Evolutionary conservation across 495 filamentous ascomycete species (phyloP).

Genomic region (Platismatia glauca): DNA sequence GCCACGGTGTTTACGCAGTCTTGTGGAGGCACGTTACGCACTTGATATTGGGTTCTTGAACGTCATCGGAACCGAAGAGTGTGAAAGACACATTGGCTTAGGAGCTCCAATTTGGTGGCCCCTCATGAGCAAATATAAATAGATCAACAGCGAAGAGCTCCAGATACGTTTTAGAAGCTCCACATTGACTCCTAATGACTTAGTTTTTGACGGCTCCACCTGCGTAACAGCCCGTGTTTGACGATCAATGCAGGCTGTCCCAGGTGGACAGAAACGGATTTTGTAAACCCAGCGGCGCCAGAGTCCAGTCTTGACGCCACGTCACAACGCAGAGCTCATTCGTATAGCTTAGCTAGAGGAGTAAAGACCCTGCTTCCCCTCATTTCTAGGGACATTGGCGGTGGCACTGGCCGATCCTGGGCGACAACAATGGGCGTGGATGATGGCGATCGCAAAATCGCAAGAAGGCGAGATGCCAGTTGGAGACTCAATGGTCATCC

Average conservation of each 20-base stretch:
- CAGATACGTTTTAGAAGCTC: constrained; percentile 11
- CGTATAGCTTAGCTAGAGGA: constrained; percentile 6
- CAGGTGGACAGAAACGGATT: constrained; percentile 27
- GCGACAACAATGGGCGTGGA: constrained; percentile 5
- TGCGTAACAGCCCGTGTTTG: constrained; percentile 23
- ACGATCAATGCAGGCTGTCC: constrained; percentile 31
- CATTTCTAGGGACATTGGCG: constrained; percentile 10
- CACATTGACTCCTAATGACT: constrained; percentile 8
- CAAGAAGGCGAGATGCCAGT: background rate
- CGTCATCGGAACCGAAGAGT: background rate
- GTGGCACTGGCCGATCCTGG: constrained; percentile 17
- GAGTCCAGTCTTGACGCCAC: constrained; percentile 8
- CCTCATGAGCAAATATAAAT: background rate
- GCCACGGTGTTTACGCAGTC: background rate
- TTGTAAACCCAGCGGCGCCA: constrained; percentile 8
- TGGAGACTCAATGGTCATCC: background rate
- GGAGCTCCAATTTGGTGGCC: background rate
- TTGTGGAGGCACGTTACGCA: too few species aligned
- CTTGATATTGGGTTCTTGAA: constrained; percentile 9
- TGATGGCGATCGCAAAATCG: constrained; percentile 13
- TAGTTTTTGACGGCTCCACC: constrained; percentile 25
- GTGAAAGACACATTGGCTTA: background rate
- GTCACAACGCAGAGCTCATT: background rate
- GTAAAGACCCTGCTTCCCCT: constrained; percentile 14
- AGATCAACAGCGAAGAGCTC: constrained; percentile 10